Evolutionary conservation across 176 grass and related monocot genomes (phyloP), one percentile per base, ranked within the genome.

Genomic region (Oropetium thomaeum): DNA sequence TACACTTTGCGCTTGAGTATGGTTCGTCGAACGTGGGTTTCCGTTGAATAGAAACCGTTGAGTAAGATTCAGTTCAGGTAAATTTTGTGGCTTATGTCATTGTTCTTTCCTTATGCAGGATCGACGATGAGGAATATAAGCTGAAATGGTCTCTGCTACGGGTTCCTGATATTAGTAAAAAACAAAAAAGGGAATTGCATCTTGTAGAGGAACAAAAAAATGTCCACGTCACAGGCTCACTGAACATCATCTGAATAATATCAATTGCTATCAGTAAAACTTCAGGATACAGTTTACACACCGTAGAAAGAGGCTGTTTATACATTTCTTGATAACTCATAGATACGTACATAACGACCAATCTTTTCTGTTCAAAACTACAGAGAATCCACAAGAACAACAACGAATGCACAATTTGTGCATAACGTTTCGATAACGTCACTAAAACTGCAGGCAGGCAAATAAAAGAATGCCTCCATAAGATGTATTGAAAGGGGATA

Each of bases 381-480:
- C 39, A 61, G 14, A 66, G 26, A n/a, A 26, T 42, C 47, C 52
- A 67, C 79, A 53, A 60, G 39, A 32, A 79, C 58, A 69, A 20
- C 31, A 54, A 58, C 31, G 41, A 37, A 14, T 48, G 28, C 47
- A 28, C 32, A 34, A 49, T 51, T 78, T 74, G 80, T 55, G 43
- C 70, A 63, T 55, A 43, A 53, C 4, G 23, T 69, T 71, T 87
- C 45, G 53, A 61, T 2, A 74, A 39, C 26, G 30, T 27, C 37
- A 25, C 74, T 43, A 53, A 33, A 25, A 40, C 54, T 83, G 37
- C 63, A 57, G 54, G 54, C 43, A 79, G 85, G 85, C 80, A 79
- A 88, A 74, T 79, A 83, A 88, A 93, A 83, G 27, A 84, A 83
- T 81, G 88, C 83, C 85, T 83, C 73, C 74, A 79, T 62, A 79